Evolutionary conservation across 805 yeast genomes (phyloP), one percentile per base, ranked within the genome.

Genomic region (Candida silvicultrix): DNA sequence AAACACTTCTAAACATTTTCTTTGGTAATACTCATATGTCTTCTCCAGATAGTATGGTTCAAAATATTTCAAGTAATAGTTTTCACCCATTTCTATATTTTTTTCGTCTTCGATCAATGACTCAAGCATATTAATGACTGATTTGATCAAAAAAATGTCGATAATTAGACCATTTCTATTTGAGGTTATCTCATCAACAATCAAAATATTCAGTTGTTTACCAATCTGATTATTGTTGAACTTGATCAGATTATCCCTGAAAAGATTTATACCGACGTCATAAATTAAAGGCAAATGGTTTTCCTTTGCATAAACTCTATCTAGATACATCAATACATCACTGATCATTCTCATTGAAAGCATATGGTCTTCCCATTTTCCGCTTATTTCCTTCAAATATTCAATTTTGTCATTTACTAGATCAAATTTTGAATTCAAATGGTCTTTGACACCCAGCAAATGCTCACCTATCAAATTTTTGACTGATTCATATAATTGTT

Each of bases 321-420:
- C 95, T 59, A 90, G 64, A 58, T 89, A 89, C 85, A 89, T 83
- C 59, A 88, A 67, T 3, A 89, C 86, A 62, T 90, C 96, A 55
- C 90, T 77, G 39, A 88, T 77, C 74, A 87, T 79, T 51, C 86
- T 74, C 83, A 87, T 85, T 42, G 84, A 74, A 36, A 81, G 71
- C 35, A 81, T 62, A 59, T 85, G 92, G 41, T 81, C 87, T 34
- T 77, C 73, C 96, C 96, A 89, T 3, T 50, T 51, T 4, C 48
- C 43, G 3, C 70, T 55, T 8, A 74, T 55, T 4, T 60, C 60
- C 38, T 62, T 63, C 50, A 77, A 55, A 39, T 73, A 66, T 20
- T 60, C 67, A 45, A 49, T 42, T 25, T 46, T 45, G 29, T 48
- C 49, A 16, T 38, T 31, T 15, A 56, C 52, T 1, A 55, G 35